A percentile compares a stretch with the other conserved stretches of the same genome.
Conservation (phyloP, 2,329 filamentous ascomycete genomes). For the Fusarium buxicola region DNA sequence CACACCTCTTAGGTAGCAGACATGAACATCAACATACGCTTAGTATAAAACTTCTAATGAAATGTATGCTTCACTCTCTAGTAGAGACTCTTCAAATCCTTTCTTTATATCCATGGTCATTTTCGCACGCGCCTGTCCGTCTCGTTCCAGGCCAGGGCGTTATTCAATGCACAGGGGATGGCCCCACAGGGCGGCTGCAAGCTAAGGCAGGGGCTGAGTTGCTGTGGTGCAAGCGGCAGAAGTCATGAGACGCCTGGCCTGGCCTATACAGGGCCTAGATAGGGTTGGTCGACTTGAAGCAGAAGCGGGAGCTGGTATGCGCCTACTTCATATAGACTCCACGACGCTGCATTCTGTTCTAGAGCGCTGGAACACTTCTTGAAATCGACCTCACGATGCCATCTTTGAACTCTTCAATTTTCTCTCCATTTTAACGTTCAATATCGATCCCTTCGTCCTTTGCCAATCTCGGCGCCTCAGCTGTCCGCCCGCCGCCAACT, state of each 20-base stretch:
- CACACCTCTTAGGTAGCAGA: too few relatives aligned
- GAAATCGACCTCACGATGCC: not conserved
- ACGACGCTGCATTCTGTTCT: slow-evolving; percentile 36
- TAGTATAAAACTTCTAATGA: too few relatives aligned
- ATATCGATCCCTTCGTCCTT: slow-evolving; percentile 12
- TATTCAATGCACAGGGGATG: too few relatives aligned
- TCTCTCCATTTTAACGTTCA: not conserved
- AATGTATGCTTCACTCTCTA: too few relatives aligned
- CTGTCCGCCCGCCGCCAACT: slow-evolving; percentile 22
- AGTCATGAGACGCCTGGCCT: slow-evolving; percentile 3
- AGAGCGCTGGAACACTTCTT: slow-evolving; percentile 2
- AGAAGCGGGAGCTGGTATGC: slow-evolving; percentile 28
- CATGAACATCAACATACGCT: too few relatives aligned
- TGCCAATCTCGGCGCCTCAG: slow-evolving; percentile 18
- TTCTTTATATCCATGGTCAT: too few relatives aligned
- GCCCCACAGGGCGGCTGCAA: too few relatives aligned
- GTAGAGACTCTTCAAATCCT: too few relatives aligned
- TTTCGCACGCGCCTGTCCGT: too few relatives aligned
- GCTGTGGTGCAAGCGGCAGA: not conserved
- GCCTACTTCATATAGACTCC: slow-evolving; percentile 30
- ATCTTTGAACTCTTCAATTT: not conserved
- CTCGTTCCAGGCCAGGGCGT: too few relatives aligned
- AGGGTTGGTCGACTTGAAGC: slow-evolving; percentile 8
- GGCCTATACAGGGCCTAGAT: not conserved
- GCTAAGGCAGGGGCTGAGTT: too few relatives aligned